Percentiles rank a stretch among this genome's conserved stretches.
Evolutionary conservation across 495 filamentous ascomycete species (phyloP).

Genomic region (Daldinia vernicosa): DNA sequence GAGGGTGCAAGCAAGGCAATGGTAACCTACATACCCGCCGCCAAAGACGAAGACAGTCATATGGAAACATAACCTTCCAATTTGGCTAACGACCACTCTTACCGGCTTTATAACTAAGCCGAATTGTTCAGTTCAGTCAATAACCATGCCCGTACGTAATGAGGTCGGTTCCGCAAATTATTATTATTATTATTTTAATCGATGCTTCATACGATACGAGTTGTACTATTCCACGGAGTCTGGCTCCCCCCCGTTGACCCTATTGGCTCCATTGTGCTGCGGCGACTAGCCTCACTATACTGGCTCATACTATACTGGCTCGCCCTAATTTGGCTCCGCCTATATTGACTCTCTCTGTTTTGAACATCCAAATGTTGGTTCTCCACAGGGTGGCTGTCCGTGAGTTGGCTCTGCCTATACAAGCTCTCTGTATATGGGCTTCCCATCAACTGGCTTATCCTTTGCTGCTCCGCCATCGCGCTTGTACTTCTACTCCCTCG

Average conservation of each 20-base stretch:
- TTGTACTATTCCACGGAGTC: constrained; percentile 21
- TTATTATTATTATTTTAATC: constrained; percentile 4
- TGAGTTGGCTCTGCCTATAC: background rate
- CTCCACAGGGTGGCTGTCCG: background rate
- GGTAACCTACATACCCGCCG: constrained; percentile 61
- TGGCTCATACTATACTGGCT: constrained; percentile 8
- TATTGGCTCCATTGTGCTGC: background rate
- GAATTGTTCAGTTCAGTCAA: background rate
- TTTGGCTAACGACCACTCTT: background rate
- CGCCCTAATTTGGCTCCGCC: background rate
- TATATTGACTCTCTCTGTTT: background rate
- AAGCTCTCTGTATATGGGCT: background rate
- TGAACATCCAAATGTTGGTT: background rate
- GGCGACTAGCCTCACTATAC: background rate
- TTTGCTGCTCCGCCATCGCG: constrained; percentile 10
- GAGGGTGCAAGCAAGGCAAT: constrained; percentile 85
- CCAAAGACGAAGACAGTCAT: constrained; percentile 22
- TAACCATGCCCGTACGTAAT: background rate
- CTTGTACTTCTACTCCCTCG: constrained; percentile 9
- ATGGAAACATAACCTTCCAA: constrained; percentile 20
- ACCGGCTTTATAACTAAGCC: background rate
- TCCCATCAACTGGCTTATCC: constrained; percentile 6
- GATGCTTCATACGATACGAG: constrained; percentile 17
- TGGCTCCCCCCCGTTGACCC: background rate
- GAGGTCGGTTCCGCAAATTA: constrained; percentile 1